Evolutionary conservation across 2,329 filamentous ascomycete genomes (phyloP).

Genomic region (Botrytis fragariae): DNA sequence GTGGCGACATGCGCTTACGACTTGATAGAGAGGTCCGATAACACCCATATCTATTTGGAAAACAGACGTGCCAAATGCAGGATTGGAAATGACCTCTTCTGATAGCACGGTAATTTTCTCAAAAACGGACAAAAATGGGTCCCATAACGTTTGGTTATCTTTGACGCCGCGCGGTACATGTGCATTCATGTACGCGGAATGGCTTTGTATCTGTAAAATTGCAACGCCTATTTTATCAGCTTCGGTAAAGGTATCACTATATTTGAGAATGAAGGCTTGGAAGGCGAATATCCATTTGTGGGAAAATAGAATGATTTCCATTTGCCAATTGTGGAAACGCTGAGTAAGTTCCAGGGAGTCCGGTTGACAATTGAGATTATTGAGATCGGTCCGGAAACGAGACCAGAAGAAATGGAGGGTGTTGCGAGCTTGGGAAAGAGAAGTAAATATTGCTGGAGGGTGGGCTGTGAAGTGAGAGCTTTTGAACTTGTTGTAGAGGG

Average conservation of each 20-base stretch:
- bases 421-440: slow-evolving; percentile 51
- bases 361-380: slow-evolving; percentile 40
- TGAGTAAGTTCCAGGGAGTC: slow-evolving; percentile 45
- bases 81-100: slow-evolving; percentile 11
- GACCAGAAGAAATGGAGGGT: slow-evolving; percentile 54
- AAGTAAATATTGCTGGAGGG: slow-evolving; percentile 42
- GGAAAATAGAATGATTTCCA: slow-evolving; percentile 47
- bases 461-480: neutral
- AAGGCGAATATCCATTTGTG: slow-evolving; percentile 56
- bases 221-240: slow-evolving; percentile 54
- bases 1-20: slow-evolving; percentile 55
- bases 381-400: neutral
- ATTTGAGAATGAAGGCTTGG: slow-evolving; percentile 50
- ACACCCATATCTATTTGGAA: slow-evolving; percentile 44
- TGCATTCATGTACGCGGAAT: slow-evolving; percentile 40
- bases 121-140: slow-evolving; percentile 52
- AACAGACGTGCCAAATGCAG: neutral
- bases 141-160: slow-evolving; percentile 50
- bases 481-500: slow-evolving; percentile 11
- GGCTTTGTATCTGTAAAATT: slow-evolving; percentile 57
- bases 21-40: slow-evolving; percentile 60
- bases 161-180: neutral
- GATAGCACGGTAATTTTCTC: slow-evolving; percentile 54
- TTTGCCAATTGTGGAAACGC: slow-evolving; percentile 30
- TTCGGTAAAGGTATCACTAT: slow-evolving; percentile 46